These are phyloP conservation scores for Candida quercuum DNA, from an alignment of 805 yeast species.

Conservation along the genomic window DNA sequence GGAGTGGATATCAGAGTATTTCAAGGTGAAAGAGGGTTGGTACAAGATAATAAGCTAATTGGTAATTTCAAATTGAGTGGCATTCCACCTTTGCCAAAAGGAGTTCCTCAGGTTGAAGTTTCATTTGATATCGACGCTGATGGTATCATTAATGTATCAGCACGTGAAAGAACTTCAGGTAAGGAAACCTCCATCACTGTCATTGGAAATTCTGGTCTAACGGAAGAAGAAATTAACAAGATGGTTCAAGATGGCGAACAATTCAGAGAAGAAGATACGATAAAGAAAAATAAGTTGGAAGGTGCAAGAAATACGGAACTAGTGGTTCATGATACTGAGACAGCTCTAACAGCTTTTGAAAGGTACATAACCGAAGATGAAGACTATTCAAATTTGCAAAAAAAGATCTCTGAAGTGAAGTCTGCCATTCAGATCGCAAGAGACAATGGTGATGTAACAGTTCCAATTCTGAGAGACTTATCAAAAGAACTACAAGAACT, in stretches of 20 bases:
- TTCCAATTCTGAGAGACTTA: slow-evolving; percentile 60
- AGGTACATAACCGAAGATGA: slow-evolving; percentile 43
- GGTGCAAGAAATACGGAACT: slow-evolving; percentile 76
- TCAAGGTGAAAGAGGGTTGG: slow-evolving; percentile 79
- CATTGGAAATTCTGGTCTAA: slow-evolving; percentile 62
- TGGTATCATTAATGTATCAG: slow-evolving; percentile 77
- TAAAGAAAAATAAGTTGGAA: slow-evolving; percentile 56
- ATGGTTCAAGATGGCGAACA: slow-evolving; percentile 63
- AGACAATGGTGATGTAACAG: slow-evolving; percentile 52
- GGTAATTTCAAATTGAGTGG: slow-evolving; percentile 70
- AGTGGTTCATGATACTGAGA: slow-evolving; percentile 81
- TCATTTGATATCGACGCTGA: slow-evolving; percentile 79
- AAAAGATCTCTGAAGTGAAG: slow-evolving; percentile 48
- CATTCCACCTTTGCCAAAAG: slow-evolving; percentile 73
- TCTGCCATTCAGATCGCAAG: slow-evolving; percentile 62
- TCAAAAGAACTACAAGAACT: slow-evolving; percentile 72
- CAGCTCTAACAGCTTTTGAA: slow-evolving; percentile 70
- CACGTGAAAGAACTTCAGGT: slow-evolving; percentile 74
- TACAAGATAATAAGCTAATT: slow-evolving; percentile 69
- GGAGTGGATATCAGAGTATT: slow-evolving; percentile 75
- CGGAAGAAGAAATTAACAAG: slow-evolving; percentile 60
- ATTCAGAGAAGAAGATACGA: slow-evolving; percentile 55
- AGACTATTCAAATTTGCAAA: slow-evolving; percentile 41
- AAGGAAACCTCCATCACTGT: slow-evolving; percentile 72
- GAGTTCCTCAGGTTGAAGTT: slow-evolving; percentile 74